Conservation (phyloP, 495 filamentous ascomycete species). For the Xylaria sp. region DNA sequence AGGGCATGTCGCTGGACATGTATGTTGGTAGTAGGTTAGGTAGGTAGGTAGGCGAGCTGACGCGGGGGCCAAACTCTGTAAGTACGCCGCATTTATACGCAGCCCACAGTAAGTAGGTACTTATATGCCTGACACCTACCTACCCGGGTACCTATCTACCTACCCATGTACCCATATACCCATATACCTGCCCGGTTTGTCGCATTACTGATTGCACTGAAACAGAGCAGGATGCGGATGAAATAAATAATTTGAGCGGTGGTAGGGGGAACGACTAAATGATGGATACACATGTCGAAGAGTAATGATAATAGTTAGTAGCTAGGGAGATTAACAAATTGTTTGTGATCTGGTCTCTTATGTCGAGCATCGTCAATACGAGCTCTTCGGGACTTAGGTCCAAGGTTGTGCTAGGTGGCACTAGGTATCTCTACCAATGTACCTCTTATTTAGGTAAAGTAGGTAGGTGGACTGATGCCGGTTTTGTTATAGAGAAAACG, state of each 20-base stretch:
- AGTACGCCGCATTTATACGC: neutral
- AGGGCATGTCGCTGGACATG: too few species aligned
- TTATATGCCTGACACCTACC: neutral
- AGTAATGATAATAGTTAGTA: neutral
- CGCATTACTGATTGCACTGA: neutral
- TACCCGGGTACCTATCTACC: too few species aligned
- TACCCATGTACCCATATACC: neutral
- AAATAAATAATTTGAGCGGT: neutral
- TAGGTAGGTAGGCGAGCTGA: slow-evolving; percentile 1
- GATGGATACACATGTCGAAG: neutral
- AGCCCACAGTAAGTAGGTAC: neutral
- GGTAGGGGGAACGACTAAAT: neutral
- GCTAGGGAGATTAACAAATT: neutral
- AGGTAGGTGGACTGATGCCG: neutral
- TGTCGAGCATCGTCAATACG: neutral
- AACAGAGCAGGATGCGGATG: neutral
- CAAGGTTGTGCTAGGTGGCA: neutral
- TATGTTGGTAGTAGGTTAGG: too few species aligned
- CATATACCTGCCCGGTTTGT: neutral
- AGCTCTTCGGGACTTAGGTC: neutral
- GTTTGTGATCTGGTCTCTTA: neutral
- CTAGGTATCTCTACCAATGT: too few species aligned
- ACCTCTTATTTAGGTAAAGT: too few species aligned
- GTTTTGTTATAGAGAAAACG: neutral
- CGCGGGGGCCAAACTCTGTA: neutral